Percentiles rank a stretch among this genome's conserved stretches.
Conservation (phyloP, 306 rosid species). For the Glycine latifolia region DNA sequence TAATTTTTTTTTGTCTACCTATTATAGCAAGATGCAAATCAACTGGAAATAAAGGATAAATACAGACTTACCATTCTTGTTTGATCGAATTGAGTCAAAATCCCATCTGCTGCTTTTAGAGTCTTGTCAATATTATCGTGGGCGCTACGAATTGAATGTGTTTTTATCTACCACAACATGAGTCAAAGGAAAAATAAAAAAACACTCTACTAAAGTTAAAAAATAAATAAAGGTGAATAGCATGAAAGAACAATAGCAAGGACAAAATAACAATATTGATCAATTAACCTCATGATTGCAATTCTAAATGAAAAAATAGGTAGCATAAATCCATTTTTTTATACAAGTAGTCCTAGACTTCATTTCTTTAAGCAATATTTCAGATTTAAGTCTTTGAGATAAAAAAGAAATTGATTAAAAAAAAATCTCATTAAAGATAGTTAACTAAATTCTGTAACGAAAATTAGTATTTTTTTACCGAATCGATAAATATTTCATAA, state of each 20-base stretch:
- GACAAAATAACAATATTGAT: background rate
- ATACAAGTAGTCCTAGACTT: too few relatives aligned
- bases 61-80: slow-evolving; percentile 72
- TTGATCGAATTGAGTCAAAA: slow-evolving; percentile 79
- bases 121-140: slow-evolving; percentile 94
- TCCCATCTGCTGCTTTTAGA: slow-evolving; percentile 74
- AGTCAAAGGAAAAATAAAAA: slow-evolving; percentile 17
- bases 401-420: too few relatives aligned
- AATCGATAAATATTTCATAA: too few relatives aligned
- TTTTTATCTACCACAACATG: slow-evolving; percentile 65
- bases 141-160: slow-evolving; percentile 89
- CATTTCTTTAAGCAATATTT: too few relatives aligned
- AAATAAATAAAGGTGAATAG: background rate
- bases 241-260: slow-evolving; percentile 1
- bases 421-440: too few relatives aligned
- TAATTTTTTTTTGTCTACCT: background rate
- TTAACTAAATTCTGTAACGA: too few relatives aligned
- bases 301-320: background rate
- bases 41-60: slow-evolving; percentile 11
- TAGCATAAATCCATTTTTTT: background rate
- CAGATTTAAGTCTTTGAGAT: too few relatives aligned
- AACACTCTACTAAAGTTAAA: background rate
- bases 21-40: background rate
- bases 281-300: background rate
- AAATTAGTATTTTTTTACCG: accelerated